phyloP scores from a whole-genome alignment of 768 basidiomycete species.

The Rhodotorula sphaerocarpa region DNA sequence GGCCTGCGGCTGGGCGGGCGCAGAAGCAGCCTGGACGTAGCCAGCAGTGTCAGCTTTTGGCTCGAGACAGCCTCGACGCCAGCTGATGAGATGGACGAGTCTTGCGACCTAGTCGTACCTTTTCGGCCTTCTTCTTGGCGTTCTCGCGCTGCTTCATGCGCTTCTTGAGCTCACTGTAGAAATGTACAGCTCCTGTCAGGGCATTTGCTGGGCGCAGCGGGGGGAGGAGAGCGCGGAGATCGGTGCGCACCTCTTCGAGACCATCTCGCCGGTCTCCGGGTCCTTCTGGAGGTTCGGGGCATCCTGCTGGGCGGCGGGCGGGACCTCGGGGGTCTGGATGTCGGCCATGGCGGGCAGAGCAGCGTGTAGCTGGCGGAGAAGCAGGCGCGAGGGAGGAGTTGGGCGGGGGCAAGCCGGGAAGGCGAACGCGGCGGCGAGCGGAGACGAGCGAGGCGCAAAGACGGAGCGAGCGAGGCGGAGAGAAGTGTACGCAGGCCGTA shows the following conservation, averaged over 20 bases:
- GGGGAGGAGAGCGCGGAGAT: conserved; percentile 36
- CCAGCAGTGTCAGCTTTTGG: neutral
- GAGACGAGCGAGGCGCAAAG: neutral
- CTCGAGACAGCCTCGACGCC: too few relatives aligned
- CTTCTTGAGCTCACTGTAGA: conserved; percentile 78
- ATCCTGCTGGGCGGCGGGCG: neutral
- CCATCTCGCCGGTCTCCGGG: conserved; percentile 80
- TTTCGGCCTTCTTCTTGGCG: conserved; percentile 67
- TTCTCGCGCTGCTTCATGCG: conserved; percentile 71
- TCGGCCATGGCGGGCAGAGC: conserved; percentile 8
- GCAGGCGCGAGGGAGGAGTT: neutral
- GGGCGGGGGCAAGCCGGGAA: neutral
- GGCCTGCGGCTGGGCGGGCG: conserved; percentile 38
- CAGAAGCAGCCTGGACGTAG: conserved; percentile 42
- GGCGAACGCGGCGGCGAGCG: neutral
- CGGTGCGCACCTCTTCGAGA: conserved; percentile 93
- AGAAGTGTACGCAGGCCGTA: conserved; percentile 28
- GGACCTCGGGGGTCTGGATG: conserved; percentile 16
- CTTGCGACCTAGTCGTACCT: too few relatives aligned
- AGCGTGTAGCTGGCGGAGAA: neutral
- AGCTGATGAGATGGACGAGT: too few relatives aligned
- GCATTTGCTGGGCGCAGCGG: neutral
- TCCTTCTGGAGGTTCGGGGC: conserved; percentile 44
- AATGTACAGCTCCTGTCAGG: conserved; percentile 29
- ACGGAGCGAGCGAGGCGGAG: neutral